Evolutionary conservation across 495 filamentous ascomycete species (phyloP).

Genomic region (Penicillium diatomitis): DNA sequence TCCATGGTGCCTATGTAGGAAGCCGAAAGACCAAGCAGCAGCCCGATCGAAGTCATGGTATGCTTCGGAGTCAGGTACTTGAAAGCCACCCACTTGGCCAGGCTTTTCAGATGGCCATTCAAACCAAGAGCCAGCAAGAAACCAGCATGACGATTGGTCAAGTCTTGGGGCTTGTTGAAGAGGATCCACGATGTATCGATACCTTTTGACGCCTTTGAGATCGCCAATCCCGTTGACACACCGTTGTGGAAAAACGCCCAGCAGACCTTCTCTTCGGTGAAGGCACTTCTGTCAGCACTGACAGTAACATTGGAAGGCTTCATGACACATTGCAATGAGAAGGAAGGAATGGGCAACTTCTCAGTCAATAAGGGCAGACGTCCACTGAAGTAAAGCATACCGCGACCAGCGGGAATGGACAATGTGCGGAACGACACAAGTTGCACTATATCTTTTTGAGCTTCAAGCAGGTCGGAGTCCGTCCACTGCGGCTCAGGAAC

Average conservation of each 20-base stretch:
- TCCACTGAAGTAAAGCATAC: conserved; percentile 74
- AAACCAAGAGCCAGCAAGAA: conserved; percentile 88
- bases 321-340: conserved; percentile 81
- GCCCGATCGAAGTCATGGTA: conserved; percentile 95
- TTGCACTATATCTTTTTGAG: conserved; percentile 83
- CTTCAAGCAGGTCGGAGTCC: conserved; percentile 80
- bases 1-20: conserved; percentile 97
- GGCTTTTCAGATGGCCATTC: conserved; percentile 83
- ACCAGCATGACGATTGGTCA: conserved; percentile 88
- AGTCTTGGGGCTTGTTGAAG: conserved; percentile 90
- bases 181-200: conserved; percentile 98
- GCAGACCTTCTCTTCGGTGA: conserved; percentile 88
- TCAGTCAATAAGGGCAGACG: conserved; percentile 82
- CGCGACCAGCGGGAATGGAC: conserved; percentile 76
- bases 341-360: conserved; percentile 75
- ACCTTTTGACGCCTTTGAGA: conserved; percentile 80
- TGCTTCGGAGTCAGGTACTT: conserved; percentile 98
- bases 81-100: conserved; percentile 98
- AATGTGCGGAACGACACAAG: conserved; percentile 78
- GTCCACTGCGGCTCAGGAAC: conserved; percentile 67
- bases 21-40: conserved; percentile 83
- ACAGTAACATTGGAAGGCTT: conserved; percentile 84
- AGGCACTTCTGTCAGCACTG: conserved; percentile 69
- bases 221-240: conserved; percentile 79
- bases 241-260: conserved; percentile 99